Evolutionary conservation across 305 asterid species (phyloP).

Genomic region (Withania somnifera): DNA sequence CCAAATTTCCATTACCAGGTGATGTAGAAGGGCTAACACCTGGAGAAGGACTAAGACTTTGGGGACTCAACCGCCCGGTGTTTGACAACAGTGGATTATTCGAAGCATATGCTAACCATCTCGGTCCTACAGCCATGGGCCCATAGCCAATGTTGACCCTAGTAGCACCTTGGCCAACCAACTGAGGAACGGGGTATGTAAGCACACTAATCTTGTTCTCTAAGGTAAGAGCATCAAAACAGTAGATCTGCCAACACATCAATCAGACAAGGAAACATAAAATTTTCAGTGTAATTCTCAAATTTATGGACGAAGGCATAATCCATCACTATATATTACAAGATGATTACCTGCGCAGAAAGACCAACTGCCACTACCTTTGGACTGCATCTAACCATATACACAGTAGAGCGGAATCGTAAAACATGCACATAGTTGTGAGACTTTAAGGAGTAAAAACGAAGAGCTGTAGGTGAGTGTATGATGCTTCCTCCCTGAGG

Average conservation of each 20-base stretch:
- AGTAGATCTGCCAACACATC: slow-evolving; percentile 53
- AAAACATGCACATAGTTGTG: slow-evolving; percentile 78
- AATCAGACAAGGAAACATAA: neutral
- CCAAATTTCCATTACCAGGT: slow-evolving; percentile 68
- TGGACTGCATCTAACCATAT: slow-evolving; percentile 89
- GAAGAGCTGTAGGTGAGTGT: slow-evolving; percentile 70
- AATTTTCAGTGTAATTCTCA: neutral
- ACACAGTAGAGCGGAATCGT: slow-evolving; percentile 74
- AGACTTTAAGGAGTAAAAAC: slow-evolving; percentile 80
- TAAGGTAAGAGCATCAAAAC: slow-evolving; percentile 74
- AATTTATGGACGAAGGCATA: neutral
- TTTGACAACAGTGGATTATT: slow-evolving; percentile 59
- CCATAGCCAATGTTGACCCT: slow-evolving; percentile 79
- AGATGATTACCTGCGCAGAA: slow-evolving; percentile 68
- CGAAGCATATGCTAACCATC: slow-evolving; percentile 98
- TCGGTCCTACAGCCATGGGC: slow-evolving; percentile 92
- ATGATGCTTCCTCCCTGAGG: slow-evolving; percentile 43
- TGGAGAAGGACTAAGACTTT: slow-evolving; percentile 57
- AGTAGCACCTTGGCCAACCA: slow-evolving; percentile 67
- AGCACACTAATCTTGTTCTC: slow-evolving; percentile 86
- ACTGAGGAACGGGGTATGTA: slow-evolving; percentile 78
- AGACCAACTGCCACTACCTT: slow-evolving; percentile 90
- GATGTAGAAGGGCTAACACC: slow-evolving; percentile 89
- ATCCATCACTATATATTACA: neutral
- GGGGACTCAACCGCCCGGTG: slow-evolving; percentile 76